Evolutionary conservation across 2,329 filamentous ascomycete species (phyloP), one percentile per base, ranked within the genome.

Genomic region (Penicillium sp.): DNA sequence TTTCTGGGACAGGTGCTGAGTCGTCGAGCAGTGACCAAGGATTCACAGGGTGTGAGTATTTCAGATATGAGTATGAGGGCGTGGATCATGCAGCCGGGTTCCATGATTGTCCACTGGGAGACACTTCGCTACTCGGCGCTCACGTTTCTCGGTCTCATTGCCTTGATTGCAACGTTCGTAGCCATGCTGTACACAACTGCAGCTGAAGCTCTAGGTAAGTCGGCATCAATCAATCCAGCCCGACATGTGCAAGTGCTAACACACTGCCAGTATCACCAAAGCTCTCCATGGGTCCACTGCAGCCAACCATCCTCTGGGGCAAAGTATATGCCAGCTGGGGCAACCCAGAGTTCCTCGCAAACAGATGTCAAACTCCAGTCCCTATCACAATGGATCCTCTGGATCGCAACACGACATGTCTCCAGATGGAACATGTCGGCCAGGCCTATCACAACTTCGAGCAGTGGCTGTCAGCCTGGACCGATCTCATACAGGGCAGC

Each of bases 21-120:
- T n/a, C 79, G 87, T 18, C 76, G 86, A 48, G 86, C 88, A 0
- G 80, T 89, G 49, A 78, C 79, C 22, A 80, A 78, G 48, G 74
- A 78, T 8, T 80, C 83, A 0, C 73, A 75, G 2, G 89, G 89
- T 2, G 80, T 92, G 51, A 89, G 84, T 0, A 78, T 92, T 14
- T 85, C 89, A 0, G 88, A 92, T 63, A 82, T 92, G 75, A 86
- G 81, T 14, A 90, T 92, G 87, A 80, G 88, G 42, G 81, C 81
- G 39, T 92, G 88, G 89, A 80, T 87, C 18, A 81, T 85, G 73
- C 83, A 87, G 68, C 87, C 88, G 0, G 89, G 89, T 0, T 86
- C 83, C 0, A 76, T 92, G 56, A 75, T 92, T 18, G 88, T 86
- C 0, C 84, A 89, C 59, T 87, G 79, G 69, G 79, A 86, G 55